Base-by-base conservation (phyloP, 2,329 filamentous ascomycete species). In the Geosmithia flava region DNA sequence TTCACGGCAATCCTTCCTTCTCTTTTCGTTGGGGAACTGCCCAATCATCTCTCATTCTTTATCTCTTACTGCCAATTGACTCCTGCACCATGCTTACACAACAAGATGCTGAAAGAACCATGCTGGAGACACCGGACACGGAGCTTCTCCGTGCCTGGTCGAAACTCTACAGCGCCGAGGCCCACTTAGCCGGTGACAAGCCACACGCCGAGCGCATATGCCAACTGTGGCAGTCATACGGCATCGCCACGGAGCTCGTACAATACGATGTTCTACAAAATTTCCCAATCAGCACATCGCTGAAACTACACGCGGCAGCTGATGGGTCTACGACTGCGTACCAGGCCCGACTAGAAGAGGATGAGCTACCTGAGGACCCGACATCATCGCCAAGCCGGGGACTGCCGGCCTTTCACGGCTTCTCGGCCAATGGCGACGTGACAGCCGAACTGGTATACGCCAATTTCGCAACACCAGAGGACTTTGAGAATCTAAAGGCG, bases 381-480 rank as follows among this genome's bases (percentile, higher is more conserved):
- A 85, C 83, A 0, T 82, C 75, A 42, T 71, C 76, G 17, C 65
- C 82, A 30, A 62, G 68, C 11, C 72, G 83, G 53, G 69, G 82
- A 20, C 70, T 87, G 6, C 82, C 83, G 2, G 82, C 79, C 1
- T 88, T 88, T 64, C 83, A 87, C 56, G 83, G 84, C 33, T 87
- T 87, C 59, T 84, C 80, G 11, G 82, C 82, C 1, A 80, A 68
- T 47, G 84, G 84, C 3, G 84, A 86, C 60, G 83, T 83, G 33
- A 85, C 81, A 1, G 81, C 75, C 7, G 71, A 72, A 40, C 85
- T 79, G 53, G 80, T 85, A 15, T 88, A 76, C 59, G 80, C 76
- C 54, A 87, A 87, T 57, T 85, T 83, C 55, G 83, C 83, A 33
- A 83, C 79, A 1, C 82, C 74, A 54, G 58, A 70, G 46, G 83